phyloP scores from a whole-genome alignment of 139 green algal species.

The Coelastrella sp. region DNA sequence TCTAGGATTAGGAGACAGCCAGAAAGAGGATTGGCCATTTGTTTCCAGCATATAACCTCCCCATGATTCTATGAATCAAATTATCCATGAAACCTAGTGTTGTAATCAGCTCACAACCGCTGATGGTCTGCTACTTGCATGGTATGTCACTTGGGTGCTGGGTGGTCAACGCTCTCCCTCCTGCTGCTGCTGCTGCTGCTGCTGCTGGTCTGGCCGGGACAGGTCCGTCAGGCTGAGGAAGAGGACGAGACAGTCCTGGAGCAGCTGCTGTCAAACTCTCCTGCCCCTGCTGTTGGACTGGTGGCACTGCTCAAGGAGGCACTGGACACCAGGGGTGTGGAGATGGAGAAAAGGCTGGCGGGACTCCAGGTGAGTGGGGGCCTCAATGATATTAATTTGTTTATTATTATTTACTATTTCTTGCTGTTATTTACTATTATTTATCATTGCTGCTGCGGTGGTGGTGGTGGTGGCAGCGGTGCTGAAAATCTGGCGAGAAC shows the following conservation, averaged over 20 bases:
- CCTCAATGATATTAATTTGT: neutral
- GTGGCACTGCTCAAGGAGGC: constrained; percentile 51
- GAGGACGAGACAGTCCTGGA: constrained; percentile 52
- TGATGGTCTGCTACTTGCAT: no score
- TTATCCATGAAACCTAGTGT: no score
- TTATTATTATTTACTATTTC: no score
- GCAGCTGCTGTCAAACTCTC: constrained; percentile 23
- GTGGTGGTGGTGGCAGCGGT: neutral
- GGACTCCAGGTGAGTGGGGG: constrained; percentile 3
- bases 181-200: neutral
- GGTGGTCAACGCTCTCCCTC: no score
- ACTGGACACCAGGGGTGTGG: constrained; percentile 51
- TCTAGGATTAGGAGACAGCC: no score
- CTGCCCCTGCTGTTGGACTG: constrained; percentile 48
- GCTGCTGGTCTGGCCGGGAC: neutral
- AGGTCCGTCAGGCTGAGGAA: constrained; percentile 57
- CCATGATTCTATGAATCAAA: neutral
- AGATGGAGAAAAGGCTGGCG: constrained; percentile 31
- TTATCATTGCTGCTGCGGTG: no score
- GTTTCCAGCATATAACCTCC: neutral
- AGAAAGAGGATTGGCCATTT: no score
- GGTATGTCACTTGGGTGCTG: no score
- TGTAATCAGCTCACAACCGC: no score
- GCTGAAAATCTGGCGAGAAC: no score
- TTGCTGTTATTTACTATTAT: no score